Conservation (phyloP, 139 green algal species). For the Chlamydomonas schloesseri region DNA sequence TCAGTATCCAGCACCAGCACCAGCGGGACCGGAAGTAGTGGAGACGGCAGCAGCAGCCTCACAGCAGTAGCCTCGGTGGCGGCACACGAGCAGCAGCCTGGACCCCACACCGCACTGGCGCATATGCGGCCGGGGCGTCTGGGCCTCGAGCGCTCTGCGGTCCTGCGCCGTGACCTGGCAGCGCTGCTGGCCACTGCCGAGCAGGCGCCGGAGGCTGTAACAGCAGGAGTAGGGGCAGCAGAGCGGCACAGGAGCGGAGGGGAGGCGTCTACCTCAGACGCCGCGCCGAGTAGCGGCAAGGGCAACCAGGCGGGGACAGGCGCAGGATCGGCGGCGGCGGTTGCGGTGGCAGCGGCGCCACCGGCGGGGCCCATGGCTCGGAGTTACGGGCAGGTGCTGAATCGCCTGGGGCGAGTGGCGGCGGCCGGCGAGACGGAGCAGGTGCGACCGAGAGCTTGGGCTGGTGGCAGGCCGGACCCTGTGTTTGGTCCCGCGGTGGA, state of each 20-base stretch:
- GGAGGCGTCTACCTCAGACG: background rate
- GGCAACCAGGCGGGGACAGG: too few species aligned
- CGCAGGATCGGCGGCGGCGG: background rate
- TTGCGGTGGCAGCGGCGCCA: background rate
- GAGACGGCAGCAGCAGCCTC: background rate
- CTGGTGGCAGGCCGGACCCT: too few species aligned
- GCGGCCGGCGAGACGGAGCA: conserved; percentile 8
- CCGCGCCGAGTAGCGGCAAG: background rate
- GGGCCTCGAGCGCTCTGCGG: conserved; percentile 28
- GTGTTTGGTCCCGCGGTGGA: too few species aligned
- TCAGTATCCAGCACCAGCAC: background rate
- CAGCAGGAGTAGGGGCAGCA: background rate
- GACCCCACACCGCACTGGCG: background rate
- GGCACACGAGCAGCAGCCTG: background rate
- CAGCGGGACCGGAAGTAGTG: too few species aligned
- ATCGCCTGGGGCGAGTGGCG: conserved; percentile 25
- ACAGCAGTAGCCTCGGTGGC: background rate
- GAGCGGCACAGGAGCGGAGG: background rate
- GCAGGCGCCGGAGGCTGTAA: background rate
- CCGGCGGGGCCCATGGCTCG: conserved; percentile 26
- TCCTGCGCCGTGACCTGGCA: background rate
- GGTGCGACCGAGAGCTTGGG: too few species aligned
- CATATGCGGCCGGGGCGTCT: background rate
- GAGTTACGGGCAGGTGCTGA: conserved; percentile 23
- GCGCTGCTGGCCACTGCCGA: background rate